These are phyloP conservation scores for Phytomonas francai DNA, from an alignment of 208 protist genomes.

Conservation along the genomic window DNA sequence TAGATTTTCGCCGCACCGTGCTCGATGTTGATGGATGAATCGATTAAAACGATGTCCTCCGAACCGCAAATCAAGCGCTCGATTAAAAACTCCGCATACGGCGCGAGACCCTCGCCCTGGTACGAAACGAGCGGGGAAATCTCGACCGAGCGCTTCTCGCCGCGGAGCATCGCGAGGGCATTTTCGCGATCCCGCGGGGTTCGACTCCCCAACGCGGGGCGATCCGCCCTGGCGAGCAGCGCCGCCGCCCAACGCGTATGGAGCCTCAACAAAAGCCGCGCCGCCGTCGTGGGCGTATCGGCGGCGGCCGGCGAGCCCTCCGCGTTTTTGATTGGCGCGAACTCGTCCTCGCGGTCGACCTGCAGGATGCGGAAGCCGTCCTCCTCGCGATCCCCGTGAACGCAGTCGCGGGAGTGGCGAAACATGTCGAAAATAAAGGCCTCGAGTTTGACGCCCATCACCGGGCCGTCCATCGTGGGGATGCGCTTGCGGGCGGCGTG, in stretches of 20 bases:
- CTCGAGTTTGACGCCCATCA: constrained; percentile 93
- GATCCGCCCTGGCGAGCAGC: constrained; percentile 14
- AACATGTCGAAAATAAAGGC: constrained; percentile 98
- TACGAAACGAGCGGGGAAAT: constrained; percentile 90
- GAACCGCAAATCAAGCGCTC: constrained; percentile 19
- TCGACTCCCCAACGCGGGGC: not conserved
- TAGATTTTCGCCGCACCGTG: no score
- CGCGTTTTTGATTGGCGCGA: constrained; percentile 97
- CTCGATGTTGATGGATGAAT: no score
- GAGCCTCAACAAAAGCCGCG: constrained; percentile 42
- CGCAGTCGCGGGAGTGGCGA: constrained; percentile 40
- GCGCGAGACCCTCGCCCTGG: constrained; percentile 80
- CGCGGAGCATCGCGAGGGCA: constrained; percentile 29
- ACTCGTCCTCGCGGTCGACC: constrained; percentile 87
- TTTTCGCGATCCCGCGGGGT: constrained; percentile 8
- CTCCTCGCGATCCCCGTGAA: not conserved
- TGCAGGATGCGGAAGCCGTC: constrained; percentile 81
- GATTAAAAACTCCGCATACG: constrained; percentile 23
- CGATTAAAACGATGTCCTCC: no score
- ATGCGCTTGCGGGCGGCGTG: constrained; percentile 97
- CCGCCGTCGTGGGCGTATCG: constrained; percentile 88
- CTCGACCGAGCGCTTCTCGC: constrained; percentile 45
- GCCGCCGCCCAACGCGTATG: constrained; percentile 58
- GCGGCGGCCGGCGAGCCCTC: constrained; percentile 32
- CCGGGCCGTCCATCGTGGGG: constrained; percentile 38